Base-by-base conservation (phyloP, 495 filamentous ascomycete genomes). In the Xylaria castorea region DNA sequence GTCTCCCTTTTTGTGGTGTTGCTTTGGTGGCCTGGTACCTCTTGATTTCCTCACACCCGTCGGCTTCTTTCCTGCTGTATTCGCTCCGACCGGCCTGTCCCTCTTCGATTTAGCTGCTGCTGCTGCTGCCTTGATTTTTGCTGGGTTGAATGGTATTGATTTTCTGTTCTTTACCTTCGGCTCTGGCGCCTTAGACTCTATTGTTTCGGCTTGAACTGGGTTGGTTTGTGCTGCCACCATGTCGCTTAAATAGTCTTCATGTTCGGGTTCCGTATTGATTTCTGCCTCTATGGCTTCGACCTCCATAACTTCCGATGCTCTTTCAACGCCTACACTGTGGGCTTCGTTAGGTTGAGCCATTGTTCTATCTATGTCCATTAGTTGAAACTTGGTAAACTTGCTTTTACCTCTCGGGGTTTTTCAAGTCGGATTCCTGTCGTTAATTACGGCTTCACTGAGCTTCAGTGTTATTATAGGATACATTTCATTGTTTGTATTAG, bases 61-160 rank as follows among this genome's bases (percentile, higher is more conserved):
- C 9, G 64, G 64, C 32, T 66, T 66, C 44, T 46, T 53, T 7
- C 64, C 64, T 38, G 1, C 20, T 16, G 42, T 27, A 1, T 12
- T 22, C 14, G 38, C 5, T 40, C 27, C 18, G 5, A 27, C 16
- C 8, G n/a, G 5, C 36, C 30, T 68, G 5, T 8, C 36, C 38
- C 4, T 22, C 14, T 27, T 51, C 30, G 44, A 46, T 20, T 64
- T 66, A 22, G 46, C 20, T 1, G 36, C 34, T 30, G 50, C 36
- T n/a, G 22, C 34, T 30, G 50, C 36, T n/a, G 22, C 34, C 25
- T 55, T 68, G 34, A 42, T 9, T 8, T 67, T 67, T 46, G 30
- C 48, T 51, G 27, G 64, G 30, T 66, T 46, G 20, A 65, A 65
- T 46, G 62, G 62, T 46, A 65, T 14, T 18, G 62, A 25, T 46